These are phyloP conservation scores for Giardia duodenalis DNA, from an alignment of 208 protist species.

Conservation along the genomic window DNA sequence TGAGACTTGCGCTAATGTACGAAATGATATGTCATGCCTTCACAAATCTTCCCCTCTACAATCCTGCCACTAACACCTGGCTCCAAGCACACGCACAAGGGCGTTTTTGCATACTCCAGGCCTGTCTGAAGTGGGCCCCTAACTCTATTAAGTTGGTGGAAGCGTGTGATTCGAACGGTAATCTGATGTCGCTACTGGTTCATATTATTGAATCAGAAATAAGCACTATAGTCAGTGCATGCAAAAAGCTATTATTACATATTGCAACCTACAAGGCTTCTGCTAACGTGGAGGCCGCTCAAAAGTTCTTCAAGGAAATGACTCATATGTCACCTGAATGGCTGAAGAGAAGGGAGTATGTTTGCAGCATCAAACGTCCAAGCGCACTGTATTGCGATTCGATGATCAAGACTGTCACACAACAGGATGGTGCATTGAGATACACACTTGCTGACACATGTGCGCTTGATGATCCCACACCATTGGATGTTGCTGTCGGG, in stretches of 20 bases:
- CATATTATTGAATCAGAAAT: too few relatives aligned
- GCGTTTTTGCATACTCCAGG: background rate
- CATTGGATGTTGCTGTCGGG: background rate
- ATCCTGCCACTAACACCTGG: constrained; percentile 28
- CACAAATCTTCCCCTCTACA: constrained; percentile 26
- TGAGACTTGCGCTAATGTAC: constrained; percentile 6
- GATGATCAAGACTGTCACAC: background rate
- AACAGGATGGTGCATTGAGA: background rate
- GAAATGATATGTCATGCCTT: constrained; percentile 34
- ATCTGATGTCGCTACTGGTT: too few relatives aligned
- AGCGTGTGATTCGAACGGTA: too few relatives aligned
- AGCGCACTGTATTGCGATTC: background rate
- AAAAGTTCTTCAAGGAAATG: background rate
- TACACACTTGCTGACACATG: background rate
- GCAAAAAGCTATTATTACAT: background rate
- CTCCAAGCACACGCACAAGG: constrained; percentile 38
- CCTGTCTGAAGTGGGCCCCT: background rate
- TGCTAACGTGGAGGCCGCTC: background rate
- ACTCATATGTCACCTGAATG: background rate
- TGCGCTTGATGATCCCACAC: background rate
- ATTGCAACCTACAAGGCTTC: background rate
- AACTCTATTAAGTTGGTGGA: background rate
- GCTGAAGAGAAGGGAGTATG: background rate
- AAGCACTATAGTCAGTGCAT: background rate
- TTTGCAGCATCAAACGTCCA: background rate